These are phyloP conservation scores for Nakazawaea anatomiae DNA, from an alignment of 805 yeast species.

Conservation along the genomic window DNA sequence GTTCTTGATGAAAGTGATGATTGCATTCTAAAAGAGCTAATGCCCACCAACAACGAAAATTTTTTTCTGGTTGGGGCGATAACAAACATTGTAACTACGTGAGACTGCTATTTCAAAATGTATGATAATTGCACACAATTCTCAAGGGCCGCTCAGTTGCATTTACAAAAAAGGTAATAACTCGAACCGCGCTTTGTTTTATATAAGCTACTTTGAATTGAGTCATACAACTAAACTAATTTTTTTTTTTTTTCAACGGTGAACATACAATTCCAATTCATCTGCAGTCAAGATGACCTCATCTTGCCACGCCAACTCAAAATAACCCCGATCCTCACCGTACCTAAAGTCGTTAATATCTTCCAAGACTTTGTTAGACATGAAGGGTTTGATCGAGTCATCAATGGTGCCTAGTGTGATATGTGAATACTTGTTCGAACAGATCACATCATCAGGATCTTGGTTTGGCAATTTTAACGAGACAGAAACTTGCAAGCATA, in stretches of 20 bases:
- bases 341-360: conserved; percentile 16
- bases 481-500: conserved; percentile 48
- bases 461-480: conserved; percentile 10
- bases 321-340: not conserved
- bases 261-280: conserved; percentile 37
- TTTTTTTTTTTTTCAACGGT: conserved; percentile 26
- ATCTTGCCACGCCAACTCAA: not conserved
- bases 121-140: too few species aligned
- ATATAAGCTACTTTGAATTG: too few species aligned
- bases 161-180: too few species aligned
- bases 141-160: too few species aligned
- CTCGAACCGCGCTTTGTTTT: too few species aligned
- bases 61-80: too few species aligned
- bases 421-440: conserved; percentile 50
- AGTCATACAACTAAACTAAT: not conserved
- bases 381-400: conserved; percentile 39
- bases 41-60: too few species aligned
- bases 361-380: conserved; percentile 39
- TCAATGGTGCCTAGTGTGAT: conserved; percentile 64
- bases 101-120: too few species aligned
- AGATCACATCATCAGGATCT: conserved; percentile 15
- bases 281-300: not conserved
- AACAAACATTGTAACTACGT: too few species aligned
- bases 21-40: too few species aligned
- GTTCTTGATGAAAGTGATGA: too few species aligned